Base-by-base conservation (phyloP, 208 protist species). In the Porcisia deanei region DNA sequence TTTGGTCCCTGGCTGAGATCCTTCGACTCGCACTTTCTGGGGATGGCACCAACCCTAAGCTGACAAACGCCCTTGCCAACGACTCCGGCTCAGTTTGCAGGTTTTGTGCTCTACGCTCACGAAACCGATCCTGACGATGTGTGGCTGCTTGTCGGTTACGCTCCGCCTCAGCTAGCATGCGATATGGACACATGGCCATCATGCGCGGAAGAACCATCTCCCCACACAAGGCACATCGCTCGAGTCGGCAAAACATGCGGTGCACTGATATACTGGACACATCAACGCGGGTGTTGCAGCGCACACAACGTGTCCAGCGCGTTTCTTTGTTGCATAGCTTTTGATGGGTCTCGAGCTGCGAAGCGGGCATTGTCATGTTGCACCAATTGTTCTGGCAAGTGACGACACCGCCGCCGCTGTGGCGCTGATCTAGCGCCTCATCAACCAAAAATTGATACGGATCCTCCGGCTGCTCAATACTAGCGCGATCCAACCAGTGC, bases 321-420 rank as follows among this genome's bases (percentile, higher is more conserved):
- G 80, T 76, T 52, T 80, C 76, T n/a, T 87, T 63, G 45, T 84
- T 88, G 82, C 91, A 96, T 8, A 68, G 74, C 8, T 39, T 25
- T 30, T 79, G 63, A 66, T 96, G 91, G 12, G 47, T 53, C 25
- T 47, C 69, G 82, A 88, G 92, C 59, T 79, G 65, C 0, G 81
- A 71, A 20, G 80, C 85, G 0, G 85, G 89, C 82, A 96, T 91
- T 39, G 86, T 85, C 84, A 90, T 89, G 61, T 85, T 84, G 70
- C 91, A 96, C 91, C 91, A 96, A 25, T 69, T 67, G 78, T 96
- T 96, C 22, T 82, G 78, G 70, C 91, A 96, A 25, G 85, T 94
- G 43, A 94, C 88, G 67, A 96, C 79, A 68, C 89, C 91, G n/a
- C 84, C 79, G 22, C 83, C 86, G 75, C 78, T 79, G 60, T 73